A percentile compares a stretch with the other conserved stretches of the same genome.
Evolutionary conservation across 768 basidiomycete genomes (phyloP).

Genomic region (Rubroboletus pulcherrimus): DNA sequence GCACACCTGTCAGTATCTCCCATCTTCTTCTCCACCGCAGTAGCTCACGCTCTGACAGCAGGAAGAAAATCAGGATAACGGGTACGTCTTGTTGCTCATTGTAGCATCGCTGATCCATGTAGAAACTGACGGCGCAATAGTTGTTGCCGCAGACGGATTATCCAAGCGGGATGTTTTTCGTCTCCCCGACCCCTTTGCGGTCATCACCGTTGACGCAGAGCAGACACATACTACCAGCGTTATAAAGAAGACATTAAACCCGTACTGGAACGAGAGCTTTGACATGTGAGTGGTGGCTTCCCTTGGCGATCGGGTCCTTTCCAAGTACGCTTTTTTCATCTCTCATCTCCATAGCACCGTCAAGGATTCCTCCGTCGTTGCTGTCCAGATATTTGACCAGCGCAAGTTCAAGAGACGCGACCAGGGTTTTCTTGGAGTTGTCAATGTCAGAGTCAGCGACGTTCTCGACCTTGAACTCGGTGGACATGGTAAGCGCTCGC

Average conservation of each 20-base stretch:
- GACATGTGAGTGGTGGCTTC: conserved; percentile 67
- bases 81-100: conserved; percentile 39
- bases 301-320: neutral
- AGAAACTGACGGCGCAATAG: conserved; percentile 37
- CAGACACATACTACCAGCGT: conserved; percentile 97
- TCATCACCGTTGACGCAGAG: conserved; percentile 96
- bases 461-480: conserved; percentile 89
- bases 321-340: conserved; percentile 3
- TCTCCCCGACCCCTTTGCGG: conserved; percentile 96
- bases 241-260: conserved; percentile 92
- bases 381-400: conserved; percentile 98
- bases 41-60: conserved; percentile 31
- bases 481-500: conserved; percentile 73
- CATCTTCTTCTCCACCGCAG: neutral
- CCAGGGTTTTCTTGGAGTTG: conserved; percentile 97
- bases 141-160: conserved; percentile 92
- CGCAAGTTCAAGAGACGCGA: conserved; percentile 98
- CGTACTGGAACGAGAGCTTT: conserved; percentile 98
- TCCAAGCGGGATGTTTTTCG: conserved; percentile 95
- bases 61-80: conserved; percentile 77
- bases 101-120: neutral
- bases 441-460: conserved; percentile 90
- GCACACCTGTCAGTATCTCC: conserved; percentile 25
- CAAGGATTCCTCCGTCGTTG: conserved; percentile 96
- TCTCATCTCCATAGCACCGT: conserved; percentile 58